phyloP scores from a whole-genome alignment of 2,329 filamentous ascomycete genomes.

The Lasiodiplodia sp. region DNA sequence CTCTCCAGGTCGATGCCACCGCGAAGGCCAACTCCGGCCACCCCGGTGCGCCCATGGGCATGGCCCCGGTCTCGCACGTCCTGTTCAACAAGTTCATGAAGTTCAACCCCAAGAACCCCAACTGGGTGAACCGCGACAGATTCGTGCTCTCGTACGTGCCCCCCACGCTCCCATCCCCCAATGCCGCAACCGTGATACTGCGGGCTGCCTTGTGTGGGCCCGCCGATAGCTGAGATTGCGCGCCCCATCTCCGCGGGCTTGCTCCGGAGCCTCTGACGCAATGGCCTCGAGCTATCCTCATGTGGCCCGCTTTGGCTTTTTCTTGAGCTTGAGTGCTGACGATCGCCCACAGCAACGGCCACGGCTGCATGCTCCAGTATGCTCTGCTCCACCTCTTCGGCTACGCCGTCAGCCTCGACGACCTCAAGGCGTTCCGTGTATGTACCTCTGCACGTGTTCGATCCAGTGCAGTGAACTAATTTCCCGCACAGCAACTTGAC shows the following conservation, averaged over 20 bases:
- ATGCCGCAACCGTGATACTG: constrained; percentile 7
- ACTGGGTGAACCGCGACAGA: constrained; percentile 96
- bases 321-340: constrained; percentile 2
- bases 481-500: constrained; percentile 62
- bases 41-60: constrained; percentile 96
- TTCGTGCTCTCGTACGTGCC: constrained; percentile 95
- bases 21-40: constrained; percentile 96
- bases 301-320: constrained; percentile 11
- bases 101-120: constrained; percentile 99
- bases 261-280: constrained; percentile 22
- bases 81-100: constrained; percentile 99
- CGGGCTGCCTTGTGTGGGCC: background rate
- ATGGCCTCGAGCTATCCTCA: constrained; percentile 19
- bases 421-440: constrained; percentile 96
- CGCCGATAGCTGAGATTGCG: background rate
- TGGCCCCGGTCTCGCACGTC: constrained; percentile 96
- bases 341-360: constrained; percentile 76
- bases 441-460: constrained; percentile 49
- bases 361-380: constrained; percentile 99
- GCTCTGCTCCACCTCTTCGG: constrained; percentile 96
- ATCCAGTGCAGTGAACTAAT: constrained; percentile 4
- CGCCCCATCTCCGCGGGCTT: constrained; percentile 17
- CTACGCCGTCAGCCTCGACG: constrained; percentile 84
- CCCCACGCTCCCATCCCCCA: background rate
- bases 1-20: constrained; percentile 90